Conservation (phyloP, 169 alveolate species). For the Plasmodium coatneyi region DNA sequence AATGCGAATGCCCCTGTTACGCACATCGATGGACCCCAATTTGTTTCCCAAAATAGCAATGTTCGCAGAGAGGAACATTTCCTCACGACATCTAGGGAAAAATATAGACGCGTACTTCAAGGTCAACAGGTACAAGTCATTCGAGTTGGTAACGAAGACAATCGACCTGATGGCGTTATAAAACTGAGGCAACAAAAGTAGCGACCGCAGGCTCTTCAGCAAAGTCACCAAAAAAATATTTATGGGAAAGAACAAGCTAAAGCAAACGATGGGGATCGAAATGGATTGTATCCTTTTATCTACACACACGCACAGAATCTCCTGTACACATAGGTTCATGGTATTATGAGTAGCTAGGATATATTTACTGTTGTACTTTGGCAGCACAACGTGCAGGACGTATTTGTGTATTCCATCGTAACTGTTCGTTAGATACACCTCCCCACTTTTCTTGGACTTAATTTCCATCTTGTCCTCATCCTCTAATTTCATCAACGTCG, state of each 20-base stretch:
- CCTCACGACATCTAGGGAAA: slow-evolving; percentile 35
- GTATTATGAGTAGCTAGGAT: slow-evolving; percentile 63
- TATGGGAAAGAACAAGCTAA: slow-evolving; percentile 39
- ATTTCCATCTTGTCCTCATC: slow-evolving; percentile 53
- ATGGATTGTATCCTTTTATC: slow-evolving; percentile 35
- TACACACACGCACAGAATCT: slow-evolving; percentile 29
- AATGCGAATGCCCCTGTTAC: slow-evolving; percentile 29
- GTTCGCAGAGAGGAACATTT: slow-evolving; percentile 19
- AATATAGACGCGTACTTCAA: slow-evolving; percentile 35
- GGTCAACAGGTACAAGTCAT: slow-evolving; percentile 19
- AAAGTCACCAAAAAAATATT: slow-evolving; percentile 28
- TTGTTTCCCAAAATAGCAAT: slow-evolving; percentile 48
- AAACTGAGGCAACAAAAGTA: slow-evolving; percentile 30
- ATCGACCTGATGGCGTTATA: slow-evolving; percentile 16
- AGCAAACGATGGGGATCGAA: slow-evolving; percentile 38
- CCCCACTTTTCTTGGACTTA: slow-evolving; percentile 41
- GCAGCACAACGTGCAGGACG: slow-evolving; percentile 39
- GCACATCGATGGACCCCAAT: slow-evolving; percentile 39
- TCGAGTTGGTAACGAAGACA: slow-evolving; percentile 33
- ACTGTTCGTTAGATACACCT: slow-evolving; percentile 36
- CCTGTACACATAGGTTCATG: slow-evolving; percentile 51
- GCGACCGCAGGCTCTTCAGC: slow-evolving; percentile 40
- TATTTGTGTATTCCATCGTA: slow-evolving; percentile 58
- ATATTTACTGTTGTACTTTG: slow-evolving; percentile 55
- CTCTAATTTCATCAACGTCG: slow-evolving; percentile 45